Evolutionary conservation across 2,329 filamentous ascomycete species (phyloP).

Genomic region (Botrytis porri): DNA sequence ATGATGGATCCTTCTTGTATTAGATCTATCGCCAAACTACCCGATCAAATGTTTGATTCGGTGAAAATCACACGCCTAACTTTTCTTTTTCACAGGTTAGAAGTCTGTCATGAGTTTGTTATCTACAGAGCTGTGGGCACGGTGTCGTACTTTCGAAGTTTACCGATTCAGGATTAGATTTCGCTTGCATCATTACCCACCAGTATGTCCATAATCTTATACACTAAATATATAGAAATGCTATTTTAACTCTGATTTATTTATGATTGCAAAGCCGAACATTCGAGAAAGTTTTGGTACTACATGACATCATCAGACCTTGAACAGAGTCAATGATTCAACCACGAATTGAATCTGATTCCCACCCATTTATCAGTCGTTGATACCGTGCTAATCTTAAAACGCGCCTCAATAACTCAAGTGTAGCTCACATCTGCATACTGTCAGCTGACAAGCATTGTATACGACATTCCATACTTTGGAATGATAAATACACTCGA

Average conservation of each 20-base stretch:
- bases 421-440: not conserved
- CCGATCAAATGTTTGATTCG: not conserved
- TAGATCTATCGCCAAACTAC: not conserved
- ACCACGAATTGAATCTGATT: not conserved
- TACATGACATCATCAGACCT: not conserved
- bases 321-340: too few relatives aligned
- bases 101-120: not conserved
- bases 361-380: not conserved
- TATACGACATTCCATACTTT: not conserved
- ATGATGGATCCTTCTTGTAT: not conserved
- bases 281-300: not conserved
- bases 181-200: too few relatives aligned
- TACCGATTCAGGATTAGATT: not conserved
- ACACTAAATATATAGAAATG: too few relatives aligned
- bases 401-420: not conserved
- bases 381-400: not conserved
- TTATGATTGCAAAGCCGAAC: too few relatives aligned
- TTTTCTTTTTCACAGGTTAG: not conserved
- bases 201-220: too few relatives aligned
- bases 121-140: not conserved
- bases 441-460: not conserved
- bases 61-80: rapidly evolving
- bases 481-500: not conserved
- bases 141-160: not conserved
- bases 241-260: too few relatives aligned